A percentile compares a stretch with the other conserved stretches of the same genome.
Conservation (phyloP, 1,284 basidiomycete genomes). For the Ceratobasidium papillatum region DNA sequence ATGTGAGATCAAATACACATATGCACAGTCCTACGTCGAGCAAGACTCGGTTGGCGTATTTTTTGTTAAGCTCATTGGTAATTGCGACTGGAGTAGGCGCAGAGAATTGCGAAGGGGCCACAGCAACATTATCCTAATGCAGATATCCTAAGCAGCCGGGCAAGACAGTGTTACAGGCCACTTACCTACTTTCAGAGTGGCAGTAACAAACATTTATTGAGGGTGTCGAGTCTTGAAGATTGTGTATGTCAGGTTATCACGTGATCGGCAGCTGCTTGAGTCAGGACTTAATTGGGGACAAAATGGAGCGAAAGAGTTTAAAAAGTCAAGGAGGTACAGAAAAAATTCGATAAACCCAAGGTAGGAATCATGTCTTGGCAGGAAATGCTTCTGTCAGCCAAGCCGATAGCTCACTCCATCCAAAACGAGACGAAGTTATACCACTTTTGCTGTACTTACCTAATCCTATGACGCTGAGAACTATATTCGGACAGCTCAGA, state of each 20-base stretch:
- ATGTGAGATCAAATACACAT: slow-evolving; percentile 85
- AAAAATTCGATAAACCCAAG: too few relatives aligned
- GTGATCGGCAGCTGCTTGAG: background rate
- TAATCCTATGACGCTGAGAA: too few relatives aligned
- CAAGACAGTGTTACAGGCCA: background rate
- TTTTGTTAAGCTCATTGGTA: slow-evolving; percentile 84
- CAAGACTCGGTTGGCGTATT: slow-evolving; percentile 93
- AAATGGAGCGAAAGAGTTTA: too few relatives aligned
- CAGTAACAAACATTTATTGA: slow-evolving; percentile 21
- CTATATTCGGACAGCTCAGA: too few relatives aligned
- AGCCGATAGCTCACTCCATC: too few relatives aligned
- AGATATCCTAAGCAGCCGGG: background rate
- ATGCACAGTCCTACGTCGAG: slow-evolving; percentile 92
- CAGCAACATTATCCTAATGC: slow-evolving; percentile 76
- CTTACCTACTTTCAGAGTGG: slow-evolving; percentile 28
- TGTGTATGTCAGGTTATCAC: background rate
- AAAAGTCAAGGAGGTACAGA: too few relatives aligned
- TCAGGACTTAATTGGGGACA: too few relatives aligned
- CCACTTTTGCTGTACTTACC: too few relatives aligned
- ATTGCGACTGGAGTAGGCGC: slow-evolving; percentile 76
- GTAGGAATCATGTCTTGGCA: too few relatives aligned
- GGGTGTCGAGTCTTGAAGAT: background rate
- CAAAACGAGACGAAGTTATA: too few relatives aligned
- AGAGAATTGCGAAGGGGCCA: slow-evolving; percentile 80
- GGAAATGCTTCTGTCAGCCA: too few relatives aligned